Evolutionary conservation across 768 basidiomycete genomes (phyloP), one percentile per base, ranked within the genome.

Genomic region (Chalciporus piperatus): DNA sequence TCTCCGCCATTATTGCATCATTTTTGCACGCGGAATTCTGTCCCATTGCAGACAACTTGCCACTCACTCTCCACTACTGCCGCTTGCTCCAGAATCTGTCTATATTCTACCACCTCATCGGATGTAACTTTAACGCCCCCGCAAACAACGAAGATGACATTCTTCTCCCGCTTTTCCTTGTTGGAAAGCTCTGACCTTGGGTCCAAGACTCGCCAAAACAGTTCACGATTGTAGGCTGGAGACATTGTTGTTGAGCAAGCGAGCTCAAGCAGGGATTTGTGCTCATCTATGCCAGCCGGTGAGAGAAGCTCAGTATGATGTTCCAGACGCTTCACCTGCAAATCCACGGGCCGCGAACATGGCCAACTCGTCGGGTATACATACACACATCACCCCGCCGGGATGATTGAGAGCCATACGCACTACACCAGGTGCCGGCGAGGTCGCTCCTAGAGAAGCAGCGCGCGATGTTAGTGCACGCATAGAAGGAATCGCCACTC

Each of bases 221-320:
- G 67, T 6, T 70, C 65, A 2, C 68, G 74, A 28, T 76, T 77
- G 61, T 89, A 91, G 2, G 81, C 87, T 2, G 86, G 78, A 2
- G 78, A 74, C 8, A 92, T 73, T 3, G 88, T 82, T 8, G 85
- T 82, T 6, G 87, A 75, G 56, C 88, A 89, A 2, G 89, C 84
- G 20, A 91, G 73, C 59, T 92, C 88, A 10, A 87, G 80, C 22
- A 90, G 72, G 50, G 83, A 71, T 65, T 87, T 88, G 61, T 91
- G 88, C 52, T 89, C 86, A 55, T 87, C 89, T 87, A 57, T 13
- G 13, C 23, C 7, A 39, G 16, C 16, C 7, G 10, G 42, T 60
- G 11, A 51, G 50, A 23, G 10, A 30, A 17, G 37, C 17, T 30
- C 39, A 41, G 17, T 5, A 44, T 4, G 22, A 52, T 54, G 22